phyloP scores from a whole-genome alignment of 2,329 filamentous ascomycete genomes.

The Trichophyton equinum region DNA sequence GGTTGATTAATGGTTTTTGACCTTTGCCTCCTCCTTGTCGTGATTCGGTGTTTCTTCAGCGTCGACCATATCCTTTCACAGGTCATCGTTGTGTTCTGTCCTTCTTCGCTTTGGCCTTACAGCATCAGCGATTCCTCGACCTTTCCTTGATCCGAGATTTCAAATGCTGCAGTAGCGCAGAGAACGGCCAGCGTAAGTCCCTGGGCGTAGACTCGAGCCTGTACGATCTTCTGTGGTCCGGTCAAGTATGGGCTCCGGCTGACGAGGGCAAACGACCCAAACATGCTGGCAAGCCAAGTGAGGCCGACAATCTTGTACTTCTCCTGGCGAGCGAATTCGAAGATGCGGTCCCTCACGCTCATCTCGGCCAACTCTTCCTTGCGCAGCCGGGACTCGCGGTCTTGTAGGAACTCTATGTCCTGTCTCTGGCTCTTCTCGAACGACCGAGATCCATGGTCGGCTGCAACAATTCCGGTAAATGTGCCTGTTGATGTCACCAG shows the following conservation, averaged over 20 bases:
- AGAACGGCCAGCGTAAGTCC: slow-evolving; percentile 75
- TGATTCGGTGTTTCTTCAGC: slow-evolving; percentile 36
- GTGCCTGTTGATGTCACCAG: slow-evolving; percentile 70
- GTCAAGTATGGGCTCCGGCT: slow-evolving; percentile 63
- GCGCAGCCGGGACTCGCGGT: slow-evolving; percentile 43
- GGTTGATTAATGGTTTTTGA: neutral
- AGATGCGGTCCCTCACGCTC: slow-evolving; percentile 45
- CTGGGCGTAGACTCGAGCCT: slow-evolving; percentile 90
- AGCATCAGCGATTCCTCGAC: slow-evolving; percentile 36
- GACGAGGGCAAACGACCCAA: slow-evolving; percentile 59
- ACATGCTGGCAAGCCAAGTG: slow-evolving; percentile 73
- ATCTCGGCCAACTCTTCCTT: slow-evolving; percentile 46
- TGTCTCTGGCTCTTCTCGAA: slow-evolving; percentile 63
- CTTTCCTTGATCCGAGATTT: slow-evolving; percentile 67
- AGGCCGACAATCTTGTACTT: slow-evolving; percentile 75
- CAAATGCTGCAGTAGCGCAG: slow-evolving; percentile 68
- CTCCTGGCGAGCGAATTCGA: slow-evolving; percentile 65
- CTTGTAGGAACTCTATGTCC: slow-evolving; percentile 53
- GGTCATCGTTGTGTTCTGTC: slow-evolving; percentile 80
- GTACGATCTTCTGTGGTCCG: slow-evolving; percentile 75
- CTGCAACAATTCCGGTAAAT: slow-evolving; percentile 76
- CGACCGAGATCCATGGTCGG: slow-evolving; percentile 58
- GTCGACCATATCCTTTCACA: slow-evolving; percentile 59
- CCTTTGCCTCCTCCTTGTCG: slow-evolving; percentile 15
- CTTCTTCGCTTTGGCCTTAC: slow-evolving; percentile 54